These are phyloP conservation scores for Collybia nuda DNA, from an alignment of 768 basidiomycete species.

Conservation along the genomic window DNA sequence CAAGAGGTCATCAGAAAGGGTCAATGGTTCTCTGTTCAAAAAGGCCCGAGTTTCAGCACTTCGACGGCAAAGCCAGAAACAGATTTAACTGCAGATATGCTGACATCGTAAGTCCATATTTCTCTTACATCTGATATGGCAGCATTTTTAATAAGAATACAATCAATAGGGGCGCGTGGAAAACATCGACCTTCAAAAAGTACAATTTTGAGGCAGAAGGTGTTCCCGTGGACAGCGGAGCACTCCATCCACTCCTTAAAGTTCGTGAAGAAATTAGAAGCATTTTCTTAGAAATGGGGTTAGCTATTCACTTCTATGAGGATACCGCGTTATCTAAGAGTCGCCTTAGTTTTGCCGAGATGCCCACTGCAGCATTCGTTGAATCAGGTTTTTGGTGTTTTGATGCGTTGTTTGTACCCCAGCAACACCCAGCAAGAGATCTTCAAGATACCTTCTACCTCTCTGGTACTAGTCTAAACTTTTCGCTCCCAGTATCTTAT, in stretches of 20 bases:
- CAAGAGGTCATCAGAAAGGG: conserved; percentile 64
- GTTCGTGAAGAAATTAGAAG: conserved; percentile 96
- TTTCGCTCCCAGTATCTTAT: conserved; percentile 3
- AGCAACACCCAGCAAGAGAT: conserved; percentile 98
- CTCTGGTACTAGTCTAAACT: conserved; percentile 54
- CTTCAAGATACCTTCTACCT: conserved; percentile 99
- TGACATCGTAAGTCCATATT: conserved; percentile 68
- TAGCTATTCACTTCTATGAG: conserved; percentile 16
- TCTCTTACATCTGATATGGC: background rate
- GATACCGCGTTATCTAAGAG: no score
- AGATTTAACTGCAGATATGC: conserved; percentile 94
- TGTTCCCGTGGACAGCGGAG: conserved; percentile 84
- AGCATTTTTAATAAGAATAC: conserved; percentile 8
- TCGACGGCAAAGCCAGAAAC: conserved; percentile 93
- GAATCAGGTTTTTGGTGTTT: conserved; percentile 99
- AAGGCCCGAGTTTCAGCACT: conserved; percentile 86
- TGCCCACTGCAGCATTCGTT: conserved; percentile 95
- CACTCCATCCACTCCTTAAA: conserved; percentile 94
- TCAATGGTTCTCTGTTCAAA: conserved; percentile 89
- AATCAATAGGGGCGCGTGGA: conserved; percentile 82
- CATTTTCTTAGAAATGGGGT: conserved; percentile 99
- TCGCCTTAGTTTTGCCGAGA: conserved; percentile 83
- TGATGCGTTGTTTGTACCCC: conserved; percentile 96
- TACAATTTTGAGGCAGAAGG: conserved; percentile 99
- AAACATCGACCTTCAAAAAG: conserved; percentile 90